A percentile compares a stretch with the other conserved stretches of the same genome.
Evolutionary conservation across 1,139 yeast genomes (phyloP).

Genomic region (Magnusiomyces fungicola): DNA sequence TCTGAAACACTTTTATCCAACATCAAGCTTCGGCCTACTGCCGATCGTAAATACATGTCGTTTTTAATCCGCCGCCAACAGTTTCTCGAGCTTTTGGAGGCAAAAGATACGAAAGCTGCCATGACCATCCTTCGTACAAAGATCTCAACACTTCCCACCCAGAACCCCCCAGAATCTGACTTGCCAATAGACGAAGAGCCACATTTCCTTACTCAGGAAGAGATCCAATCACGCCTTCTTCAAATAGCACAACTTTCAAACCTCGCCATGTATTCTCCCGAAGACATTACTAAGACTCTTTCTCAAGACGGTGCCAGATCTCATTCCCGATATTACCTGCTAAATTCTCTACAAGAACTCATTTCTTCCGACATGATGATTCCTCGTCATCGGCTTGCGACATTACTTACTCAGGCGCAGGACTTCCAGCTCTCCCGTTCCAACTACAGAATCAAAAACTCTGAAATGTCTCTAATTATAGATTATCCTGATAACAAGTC

Average conservation of each 20-base stretch:
- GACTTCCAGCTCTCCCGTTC: conserved; percentile 40
- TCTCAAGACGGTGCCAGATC: conserved; percentile 37
- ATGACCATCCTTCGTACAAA: conserved; percentile 39
- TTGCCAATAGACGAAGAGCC: conserved; percentile 16
- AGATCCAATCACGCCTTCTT: conserved; percentile 14
- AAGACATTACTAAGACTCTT: conserved; percentile 28
- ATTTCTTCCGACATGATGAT: conserved; percentile 48
- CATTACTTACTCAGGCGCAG: conserved; percentile 47
- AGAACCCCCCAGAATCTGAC: conserved; percentile 12
- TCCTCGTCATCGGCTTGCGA: conserved; percentile 45
- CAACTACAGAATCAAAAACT: conserved; percentile 31
- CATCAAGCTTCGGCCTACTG: conserved; percentile 27
- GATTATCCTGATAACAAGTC: conserved; percentile 30
- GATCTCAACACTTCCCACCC: conserved; percentile 26
- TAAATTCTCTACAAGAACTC: conserved; percentile 39
- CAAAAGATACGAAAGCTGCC: conserved; percentile 34
- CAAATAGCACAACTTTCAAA: conserved; percentile 33
- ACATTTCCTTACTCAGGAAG: conserved; percentile 9
- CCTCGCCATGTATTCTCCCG: conserved; percentile 32
- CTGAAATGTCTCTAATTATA: conserved; percentile 27
- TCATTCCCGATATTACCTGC: conserved; percentile 37
- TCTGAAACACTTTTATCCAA: conserved; percentile 35
- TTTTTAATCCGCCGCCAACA: conserved; percentile 32
- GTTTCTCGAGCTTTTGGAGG: conserved; percentile 29
- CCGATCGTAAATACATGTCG: conserved; percentile 19